Evolutionary conservation across 2,329 filamentous ascomycete species (phyloP).

Genomic region (Clarireedia monteithiana): DNA sequence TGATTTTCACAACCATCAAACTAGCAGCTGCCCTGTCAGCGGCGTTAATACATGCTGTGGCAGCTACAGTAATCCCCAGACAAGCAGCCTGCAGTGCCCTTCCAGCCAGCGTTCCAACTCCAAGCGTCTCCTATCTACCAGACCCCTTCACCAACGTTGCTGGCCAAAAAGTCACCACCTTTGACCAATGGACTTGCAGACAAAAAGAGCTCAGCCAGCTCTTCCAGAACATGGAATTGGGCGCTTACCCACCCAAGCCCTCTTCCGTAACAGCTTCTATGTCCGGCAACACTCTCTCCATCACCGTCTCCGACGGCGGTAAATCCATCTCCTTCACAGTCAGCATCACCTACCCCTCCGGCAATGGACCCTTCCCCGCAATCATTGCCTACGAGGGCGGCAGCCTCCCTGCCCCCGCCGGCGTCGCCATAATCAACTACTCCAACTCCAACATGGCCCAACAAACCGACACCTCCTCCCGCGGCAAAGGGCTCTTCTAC

Average conservation of each 20-base stretch:
- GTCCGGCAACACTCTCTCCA: constrained; percentile 35
- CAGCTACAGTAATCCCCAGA: neutral
- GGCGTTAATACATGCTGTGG: neutral
- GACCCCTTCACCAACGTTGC: constrained; percentile 41
- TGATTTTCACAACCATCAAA: neutral
- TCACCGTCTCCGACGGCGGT: constrained; percentile 37
- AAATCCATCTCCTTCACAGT: constrained; percentile 39
- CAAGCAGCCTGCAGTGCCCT: constrained; percentile 9
- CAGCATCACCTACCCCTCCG: constrained; percentile 34
- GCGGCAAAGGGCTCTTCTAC: constrained; percentile 48
- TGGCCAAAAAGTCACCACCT: constrained; percentile 37
- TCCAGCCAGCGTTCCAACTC: constrained; percentile 9
- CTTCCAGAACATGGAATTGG: constrained; percentile 44
- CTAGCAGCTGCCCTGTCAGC: neutral
- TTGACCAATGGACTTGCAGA: constrained; percentile 41
- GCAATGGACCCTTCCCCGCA: constrained; percentile 42
- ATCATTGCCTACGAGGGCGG: constrained; percentile 49
- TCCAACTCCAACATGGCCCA: constrained; percentile 49
- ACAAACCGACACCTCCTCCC: constrained; percentile 39
- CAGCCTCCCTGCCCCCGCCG: constrained; percentile 46
- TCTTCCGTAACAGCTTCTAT: constrained; percentile 39
- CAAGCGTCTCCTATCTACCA: constrained; percentile 17
- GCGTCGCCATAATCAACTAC: constrained; percentile 50
- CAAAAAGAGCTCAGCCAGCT: constrained; percentile 40
- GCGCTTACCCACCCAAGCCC: constrained; percentile 39